phyloP scores from a whole-genome alignment of 441 rosid species.

The Aquilaria agallochum region DNA sequence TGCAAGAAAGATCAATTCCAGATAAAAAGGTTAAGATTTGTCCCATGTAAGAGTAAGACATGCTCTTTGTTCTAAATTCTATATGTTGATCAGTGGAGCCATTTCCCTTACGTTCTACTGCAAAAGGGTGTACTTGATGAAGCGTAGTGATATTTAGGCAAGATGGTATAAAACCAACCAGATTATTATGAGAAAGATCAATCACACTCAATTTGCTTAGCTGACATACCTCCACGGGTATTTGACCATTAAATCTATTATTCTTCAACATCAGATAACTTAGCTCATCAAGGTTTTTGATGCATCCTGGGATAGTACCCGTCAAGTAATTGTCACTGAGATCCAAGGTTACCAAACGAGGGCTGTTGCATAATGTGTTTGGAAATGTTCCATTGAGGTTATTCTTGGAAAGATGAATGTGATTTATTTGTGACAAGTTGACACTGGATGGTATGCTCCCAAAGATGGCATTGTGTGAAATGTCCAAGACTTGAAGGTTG shows the following conservation, averaged over 20 bases:
- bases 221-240: conserved; percentile 1
- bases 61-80: conserved; percentile 12
- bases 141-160: background rate
- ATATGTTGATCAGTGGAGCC: background rate
- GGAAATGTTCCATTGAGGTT: conserved; percentile 3
- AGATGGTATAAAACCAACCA: conserved; percentile 9
- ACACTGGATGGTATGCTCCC: conserved; percentile 8
- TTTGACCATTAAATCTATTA: conserved; percentile 7
- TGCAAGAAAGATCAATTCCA: conserved; percentile 26
- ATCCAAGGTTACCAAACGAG: background rate
- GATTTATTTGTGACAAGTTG: accelerated
- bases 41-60: conserved; percentile 2
- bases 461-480: conserved; percentile 10
- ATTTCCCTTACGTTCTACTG: background rate
- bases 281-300: background rate
- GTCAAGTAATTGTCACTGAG: conserved; percentile 1
- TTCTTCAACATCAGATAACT: conserved; percentile 5
- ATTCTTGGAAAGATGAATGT: conserved; percentile 11
- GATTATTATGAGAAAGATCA: conserved; percentile 10
- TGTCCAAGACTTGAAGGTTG: conserved; percentile 6
- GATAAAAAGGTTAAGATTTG: background rate
- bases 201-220: background rate
- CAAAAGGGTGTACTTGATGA: too few relatives aligned
- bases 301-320: conserved; percentile 5
- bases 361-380: background rate